Base-by-base conservation (phyloP, 2,329 filamentous ascomycete genomes). In the Teratosphaeria nubilosa region DNA sequence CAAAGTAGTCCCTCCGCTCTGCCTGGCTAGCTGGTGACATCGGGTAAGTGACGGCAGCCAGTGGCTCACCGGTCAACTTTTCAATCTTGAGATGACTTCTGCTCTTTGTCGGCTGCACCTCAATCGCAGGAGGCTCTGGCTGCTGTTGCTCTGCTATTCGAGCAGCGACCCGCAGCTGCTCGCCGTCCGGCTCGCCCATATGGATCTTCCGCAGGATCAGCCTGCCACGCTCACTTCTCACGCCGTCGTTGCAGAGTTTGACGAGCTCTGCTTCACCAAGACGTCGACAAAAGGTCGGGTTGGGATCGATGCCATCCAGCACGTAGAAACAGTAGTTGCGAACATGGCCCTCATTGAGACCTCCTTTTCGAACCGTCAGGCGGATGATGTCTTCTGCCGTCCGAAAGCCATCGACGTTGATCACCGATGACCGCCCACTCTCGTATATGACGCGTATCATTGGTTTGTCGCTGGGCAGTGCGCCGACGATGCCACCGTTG, bases 261-360 rank as follows among this genome's bases (percentile, higher is more conserved):
- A 94, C 88, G 11, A 99, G 78, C 71, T 99, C 94, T 4, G 85
- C 86, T 68, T 99, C 94, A 34, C 86, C 86, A 45, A 97, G 79
- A 54, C 89, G 85, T 60, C 91, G 86, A 71, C 90, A 95, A 69
- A 91, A 85, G 54, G 81, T 82, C 31, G 90, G 87, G 65, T 94
- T 87, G 1, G 91, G 86, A 53, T 96, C 90, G 45, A 90, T 78
- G 55, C 91, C 92, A 64, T 90, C 86, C 59, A 97, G 79, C 0
- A 96, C 87, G 79, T 94, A 97, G 76, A 99, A 97, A 77, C 91
- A 96, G 75, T 96, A 97, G 69, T 95, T 96, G 67, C 91, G 85
- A 71, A 94, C 88, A 68, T 96, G 91, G 62, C 92, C 89, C 69
- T 96, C 91, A 24, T 91, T 88, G 31, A 96, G 81, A 48, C 86